Conservation (phyloP, 1,284 basidiomycete genomes). For the Bondarzewia mesenterica region DNA sequence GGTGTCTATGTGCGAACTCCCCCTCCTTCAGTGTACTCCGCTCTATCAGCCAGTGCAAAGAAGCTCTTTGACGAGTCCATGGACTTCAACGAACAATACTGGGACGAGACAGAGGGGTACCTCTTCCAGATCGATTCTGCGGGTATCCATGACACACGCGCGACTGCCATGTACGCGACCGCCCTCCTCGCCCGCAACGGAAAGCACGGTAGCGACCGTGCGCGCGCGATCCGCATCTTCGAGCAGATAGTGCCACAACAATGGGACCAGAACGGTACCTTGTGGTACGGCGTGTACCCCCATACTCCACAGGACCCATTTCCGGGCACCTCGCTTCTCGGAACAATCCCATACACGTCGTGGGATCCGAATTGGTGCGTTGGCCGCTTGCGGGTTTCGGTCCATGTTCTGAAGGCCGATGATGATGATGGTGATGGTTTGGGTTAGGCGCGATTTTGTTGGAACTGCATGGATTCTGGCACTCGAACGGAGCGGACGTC, state of each 20-base stretch:
- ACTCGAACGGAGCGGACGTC: neutral
- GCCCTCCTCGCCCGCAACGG: neutral
- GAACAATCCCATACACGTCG: neutral
- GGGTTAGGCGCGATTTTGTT: neutral
- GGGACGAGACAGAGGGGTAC: neutral
- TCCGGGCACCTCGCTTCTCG: neutral
- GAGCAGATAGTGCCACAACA: neutral
- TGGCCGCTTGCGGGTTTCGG: neutral
- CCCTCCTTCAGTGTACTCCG: neutral
- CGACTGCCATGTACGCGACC: neutral
- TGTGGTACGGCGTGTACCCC: neutral
- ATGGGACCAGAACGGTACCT: neutral
- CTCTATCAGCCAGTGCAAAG: neutral
- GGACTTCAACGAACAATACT: neutral
- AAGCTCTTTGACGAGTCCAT: neutral
- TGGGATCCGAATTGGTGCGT: neutral
- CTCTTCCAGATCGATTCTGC: neutral
- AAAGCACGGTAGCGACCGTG: neutral
- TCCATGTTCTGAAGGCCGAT: too few species aligned
- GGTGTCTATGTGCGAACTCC: neutral
- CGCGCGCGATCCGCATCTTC: neutral
- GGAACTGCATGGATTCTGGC: neutral
- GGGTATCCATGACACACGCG: neutral
- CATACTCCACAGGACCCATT: neutral
- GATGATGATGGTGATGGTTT: too few species aligned